Evolutionary conservation across 768 basidiomycete genomes (phyloP), one percentile per base, ranked within the genome.

Genomic region (Mycena maculata): DNA sequence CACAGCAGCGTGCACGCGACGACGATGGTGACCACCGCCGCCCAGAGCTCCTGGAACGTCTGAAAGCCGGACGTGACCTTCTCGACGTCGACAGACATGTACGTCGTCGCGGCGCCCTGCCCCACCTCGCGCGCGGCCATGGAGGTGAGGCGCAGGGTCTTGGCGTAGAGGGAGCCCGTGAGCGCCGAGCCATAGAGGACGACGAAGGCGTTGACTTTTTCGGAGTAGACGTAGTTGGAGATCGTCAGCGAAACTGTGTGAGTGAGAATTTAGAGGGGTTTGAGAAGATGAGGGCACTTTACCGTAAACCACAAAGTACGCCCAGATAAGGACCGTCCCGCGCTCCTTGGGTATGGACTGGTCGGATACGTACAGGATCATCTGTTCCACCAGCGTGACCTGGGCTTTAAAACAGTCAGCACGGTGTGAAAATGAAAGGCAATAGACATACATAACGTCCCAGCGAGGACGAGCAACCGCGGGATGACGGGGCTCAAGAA

Each of bases 81-180:
- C 28, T 50, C 63, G 38, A 64, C 63, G 55, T 64, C 63, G 6
- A 64, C 63, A 16, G 63, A 64, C 63, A 64, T 64, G 55, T 64
- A 64, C 8, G 63, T 64, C 54, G 63, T 57, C 2, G 54, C 63
- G n/a, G 63, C 63, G 6, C 63, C 62, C 53, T 63, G 39, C 5
- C 62, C 62, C 44, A 63, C n/a, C 27, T 63, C 62, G 33, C 62
- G 62, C 62, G 62, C 58, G 11, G 64, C 64, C 50, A 45, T 54
- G 20, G 57, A 65, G 30, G 50, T 59, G 18, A 65, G 50, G 23
- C 41, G 50, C 0, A 65, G 48, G 2, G 64, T 65, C 45, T 65
- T 65, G 18, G 56, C 30, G 33, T 65, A 65, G 12, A 65, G 27
- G 20, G 64, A 42, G 56, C 64, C 64, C 1, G 64, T 65, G 57